Evolutionary conservation across 345 rosid species (phyloP).

Genomic region (Syzygium aqueum): DNA sequence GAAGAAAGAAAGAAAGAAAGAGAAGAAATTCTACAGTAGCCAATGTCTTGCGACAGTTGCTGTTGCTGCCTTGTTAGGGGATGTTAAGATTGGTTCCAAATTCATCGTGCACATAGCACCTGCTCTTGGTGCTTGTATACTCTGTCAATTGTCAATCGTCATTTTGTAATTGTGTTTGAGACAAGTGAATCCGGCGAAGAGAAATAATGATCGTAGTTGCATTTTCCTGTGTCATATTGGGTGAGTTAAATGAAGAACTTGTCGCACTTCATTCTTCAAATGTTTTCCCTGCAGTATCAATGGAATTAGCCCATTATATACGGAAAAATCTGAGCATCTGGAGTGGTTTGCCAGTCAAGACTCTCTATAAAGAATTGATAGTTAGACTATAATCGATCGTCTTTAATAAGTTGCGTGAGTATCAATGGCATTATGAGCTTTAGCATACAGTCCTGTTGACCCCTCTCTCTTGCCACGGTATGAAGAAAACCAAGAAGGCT

Average conservation of each 20-base stretch:
- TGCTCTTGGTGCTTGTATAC: neutral
- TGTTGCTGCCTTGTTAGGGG: neutral
- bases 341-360: neutral
- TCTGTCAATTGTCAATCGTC: neutral
- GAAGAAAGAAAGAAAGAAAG: neutral
- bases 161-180: neutral
- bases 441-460: neutral
- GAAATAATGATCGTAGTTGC: neutral
- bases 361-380: neutral
- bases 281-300: neutral
- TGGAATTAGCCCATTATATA: neutral
- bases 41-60: neutral
- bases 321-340: neutral
- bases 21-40: neutral
- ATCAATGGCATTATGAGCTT: neutral
- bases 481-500: neutral
- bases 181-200: neutral
- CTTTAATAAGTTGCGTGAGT: neutral
- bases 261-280: neutral
- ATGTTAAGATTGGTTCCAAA: neutral
- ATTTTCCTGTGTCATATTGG: neutral
- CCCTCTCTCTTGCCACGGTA: neutral
- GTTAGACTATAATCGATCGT: neutral
- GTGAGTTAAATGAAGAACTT: neutral
- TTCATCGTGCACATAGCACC: neutral